phyloP scores from a whole-genome alignment of 345 rosid genomes.

The Euphorbia pulcherrima region DNA sequence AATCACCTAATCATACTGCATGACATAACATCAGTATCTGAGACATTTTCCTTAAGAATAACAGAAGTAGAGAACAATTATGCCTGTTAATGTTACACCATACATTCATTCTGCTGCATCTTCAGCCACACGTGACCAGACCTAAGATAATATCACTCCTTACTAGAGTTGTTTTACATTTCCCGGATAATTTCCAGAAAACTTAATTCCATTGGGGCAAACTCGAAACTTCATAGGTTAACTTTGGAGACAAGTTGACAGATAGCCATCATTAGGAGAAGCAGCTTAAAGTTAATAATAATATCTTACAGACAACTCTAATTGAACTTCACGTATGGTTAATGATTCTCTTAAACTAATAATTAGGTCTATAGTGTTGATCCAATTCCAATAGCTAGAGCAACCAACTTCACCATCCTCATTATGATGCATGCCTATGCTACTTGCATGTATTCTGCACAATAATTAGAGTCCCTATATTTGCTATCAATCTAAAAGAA shows the following conservation, averaged over 20 bases:
- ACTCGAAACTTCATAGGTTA: neutral
- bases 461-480: neutral
- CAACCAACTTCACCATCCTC: neutral
- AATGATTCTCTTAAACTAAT: neutral
- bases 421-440: neutral
- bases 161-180: neutral
- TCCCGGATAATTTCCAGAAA: neutral
- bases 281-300: neutral
- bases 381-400: neutral
- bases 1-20: neutral
- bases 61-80: neutral
- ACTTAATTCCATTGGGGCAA: neutral
- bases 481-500: neutral
- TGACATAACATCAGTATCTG: neutral
- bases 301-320: neutral
- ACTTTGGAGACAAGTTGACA: neutral
- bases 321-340: neutral
- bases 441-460: neutral
- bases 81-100: neutral
- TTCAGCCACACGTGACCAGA: neutral
- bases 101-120: neutral
- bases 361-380: neutral
- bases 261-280: neutral
- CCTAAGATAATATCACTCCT: neutral
- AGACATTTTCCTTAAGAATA: neutral